phyloP scores from a whole-genome alignment of 805 yeast species.

The Wickerhamomyces chaumierensis region DNA sequence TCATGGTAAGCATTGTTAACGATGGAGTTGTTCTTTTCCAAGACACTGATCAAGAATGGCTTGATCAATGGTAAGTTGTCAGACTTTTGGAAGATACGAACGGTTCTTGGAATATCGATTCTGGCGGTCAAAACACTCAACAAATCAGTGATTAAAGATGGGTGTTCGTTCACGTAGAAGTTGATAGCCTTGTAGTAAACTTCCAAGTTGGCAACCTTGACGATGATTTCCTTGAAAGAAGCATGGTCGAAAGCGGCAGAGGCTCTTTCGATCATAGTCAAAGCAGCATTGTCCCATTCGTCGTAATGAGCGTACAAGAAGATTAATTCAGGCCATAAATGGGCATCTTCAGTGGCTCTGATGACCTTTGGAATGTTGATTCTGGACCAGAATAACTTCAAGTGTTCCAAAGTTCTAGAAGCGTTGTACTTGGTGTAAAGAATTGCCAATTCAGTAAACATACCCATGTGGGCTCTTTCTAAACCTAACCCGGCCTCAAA shows the following conservation, averaged over 20 bases:
- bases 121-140: constrained; percentile 77
- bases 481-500: constrained; percentile 93
- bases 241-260: constrained; percentile 88
- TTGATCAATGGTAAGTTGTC: constrained; percentile 94
- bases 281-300: constrained; percentile 98
- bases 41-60: constrained; percentile 86
- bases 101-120: constrained; percentile 89
- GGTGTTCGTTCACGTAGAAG: constrained; percentile 88
- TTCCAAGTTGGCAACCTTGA: constrained; percentile 91
- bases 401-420: constrained; percentile 86
- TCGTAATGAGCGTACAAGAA: constrained; percentile 97
- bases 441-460: constrained; percentile 93
- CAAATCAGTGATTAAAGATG: constrained; percentile 79
- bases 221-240: constrained; percentile 88
- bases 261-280: constrained; percentile 91
- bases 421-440: constrained; percentile 87
- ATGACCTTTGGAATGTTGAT: constrained; percentile 95
- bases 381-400: constrained; percentile 96
- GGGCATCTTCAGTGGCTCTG: constrained; percentile 86
- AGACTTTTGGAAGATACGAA: constrained; percentile 85
- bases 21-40: constrained; percentile 79
- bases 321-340: constrained; percentile 91
- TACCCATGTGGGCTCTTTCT: constrained; percentile 99
- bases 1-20: constrained; percentile 96
- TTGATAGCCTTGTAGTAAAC: constrained; percentile 95